phyloP scores from a whole-genome alignment of 805 yeast species.

The Kluyveromyces aestuarii region DNA sequence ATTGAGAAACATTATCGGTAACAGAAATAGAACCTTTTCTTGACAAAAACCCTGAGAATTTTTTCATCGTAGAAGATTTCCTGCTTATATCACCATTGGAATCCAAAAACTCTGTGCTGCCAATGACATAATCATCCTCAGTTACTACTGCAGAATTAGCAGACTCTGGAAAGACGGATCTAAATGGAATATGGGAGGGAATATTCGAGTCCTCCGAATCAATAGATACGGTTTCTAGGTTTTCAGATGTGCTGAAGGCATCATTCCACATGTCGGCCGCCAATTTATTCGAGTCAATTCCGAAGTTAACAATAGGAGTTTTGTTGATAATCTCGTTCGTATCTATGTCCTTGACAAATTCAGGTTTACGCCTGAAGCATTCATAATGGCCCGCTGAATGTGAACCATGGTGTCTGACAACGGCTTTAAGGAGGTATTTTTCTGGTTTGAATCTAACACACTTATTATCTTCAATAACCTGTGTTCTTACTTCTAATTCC shows the following conservation, averaged over 20 bases:
- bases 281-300: slow-evolving; percentile 6
- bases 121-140: slow-evolving; percentile 13
- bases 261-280: slow-evolving; percentile 10
- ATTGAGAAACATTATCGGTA: background rate
- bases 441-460: slow-evolving; percentile 19
- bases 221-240: slow-evolving; percentile 4
- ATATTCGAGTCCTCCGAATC: slow-evolving; percentile 6
- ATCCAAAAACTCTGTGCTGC: slow-evolving; percentile 5
- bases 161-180: slow-evolving; percentile 8
- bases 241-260: slow-evolving; percentile 1
- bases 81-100: slow-evolving; percentile 8
- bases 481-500: slow-evolving; percentile 39
- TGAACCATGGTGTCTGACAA: slow-evolving; percentile 81
- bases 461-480: slow-evolving; percentile 14
- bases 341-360: slow-evolving; percentile 29
- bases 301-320: slow-evolving; percentile 22
- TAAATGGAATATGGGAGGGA: slow-evolving; percentile 5
- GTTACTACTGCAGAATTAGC: slow-evolving; percentile 4
- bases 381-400: slow-evolving; percentile 89
- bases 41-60: slow-evolving; percentile 15
- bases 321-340: slow-evolving; percentile 22
- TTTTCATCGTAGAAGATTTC: slow-evolving; percentile 12
- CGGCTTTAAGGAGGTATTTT: slow-evolving; percentile 55
- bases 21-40: slow-evolving; percentile 11
- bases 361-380: slow-evolving; percentile 72